These are phyloP conservation scores for Alternaria brassicae DNA, from an alignment of 2,329 filamentous ascomycete species.

Conservation along the genomic window DNA sequence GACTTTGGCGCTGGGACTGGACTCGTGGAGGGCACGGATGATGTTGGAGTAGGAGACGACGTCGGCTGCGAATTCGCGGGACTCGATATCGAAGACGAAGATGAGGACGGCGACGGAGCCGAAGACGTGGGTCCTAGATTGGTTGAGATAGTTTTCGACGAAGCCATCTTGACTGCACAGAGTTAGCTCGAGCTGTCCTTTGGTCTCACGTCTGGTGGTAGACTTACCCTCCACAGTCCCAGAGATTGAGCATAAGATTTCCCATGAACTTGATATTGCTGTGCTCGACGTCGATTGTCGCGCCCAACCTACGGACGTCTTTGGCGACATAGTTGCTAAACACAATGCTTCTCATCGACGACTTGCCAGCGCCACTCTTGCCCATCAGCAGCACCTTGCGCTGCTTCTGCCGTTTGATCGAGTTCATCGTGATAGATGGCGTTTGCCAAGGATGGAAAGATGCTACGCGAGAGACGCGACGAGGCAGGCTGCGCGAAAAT, in stretches of 20 bases:
- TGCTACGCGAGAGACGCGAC: background rate
- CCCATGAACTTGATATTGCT: constrained; percentile 99
- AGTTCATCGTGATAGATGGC: constrained; percentile 42
- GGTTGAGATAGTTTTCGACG: constrained; percentile 96
- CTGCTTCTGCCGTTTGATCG: constrained; percentile 59
- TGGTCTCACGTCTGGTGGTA: background rate
- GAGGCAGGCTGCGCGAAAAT: background rate
- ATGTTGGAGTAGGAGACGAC: constrained; percentile 91
- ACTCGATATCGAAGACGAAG: constrained; percentile 99
- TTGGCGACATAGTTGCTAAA: constrained; percentile 99
- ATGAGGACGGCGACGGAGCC: constrained; percentile 95
- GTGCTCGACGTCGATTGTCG: constrained; percentile 97
- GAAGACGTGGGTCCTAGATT: constrained; percentile 96
- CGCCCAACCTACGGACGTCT: constrained; percentile 89
- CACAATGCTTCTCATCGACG: constrained; percentile 97
- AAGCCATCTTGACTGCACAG: constrained; percentile 85
- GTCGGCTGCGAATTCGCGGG: constrained; percentile 90
- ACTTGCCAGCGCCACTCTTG: constrained; percentile 96
- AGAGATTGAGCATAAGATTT: constrained; percentile 94
- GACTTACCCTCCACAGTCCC: constrained; percentile 90
- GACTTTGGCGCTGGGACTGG: constrained; percentile 79
- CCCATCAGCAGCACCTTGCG: constrained; percentile 70
- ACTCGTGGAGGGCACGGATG: constrained; percentile 86
- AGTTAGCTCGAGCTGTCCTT: constrained; percentile 15
- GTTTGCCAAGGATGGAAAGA: background rate